Percentiles rank a stretch among this genome's conserved stretches.
These are phyloP conservation scores for Phytophthora sp. DNA, from an alignment of 352 stramenopile genomes.

Conservation along the genomic window DNA sequence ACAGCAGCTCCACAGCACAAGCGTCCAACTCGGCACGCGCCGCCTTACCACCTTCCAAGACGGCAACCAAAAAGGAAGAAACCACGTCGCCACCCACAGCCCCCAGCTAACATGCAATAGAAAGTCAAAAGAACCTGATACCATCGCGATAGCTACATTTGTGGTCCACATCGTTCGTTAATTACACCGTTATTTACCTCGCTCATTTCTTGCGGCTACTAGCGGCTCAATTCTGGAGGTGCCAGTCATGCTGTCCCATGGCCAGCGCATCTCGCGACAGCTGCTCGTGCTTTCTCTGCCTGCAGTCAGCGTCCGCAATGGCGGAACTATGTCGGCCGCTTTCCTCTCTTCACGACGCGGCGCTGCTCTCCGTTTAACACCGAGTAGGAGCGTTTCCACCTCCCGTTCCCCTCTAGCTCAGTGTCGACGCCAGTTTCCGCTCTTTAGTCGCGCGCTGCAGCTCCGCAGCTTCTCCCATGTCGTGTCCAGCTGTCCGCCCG, in stretches of 20 bases:
- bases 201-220: conserved; percentile 16
- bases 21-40: conserved; percentile 51
- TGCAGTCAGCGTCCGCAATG: conserved; percentile 1
- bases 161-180: conserved; percentile 24
- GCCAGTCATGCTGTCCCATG: conserved; percentile 28
- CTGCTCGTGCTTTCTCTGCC: conserved; percentile 32
- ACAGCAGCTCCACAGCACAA: conserved; percentile 46
- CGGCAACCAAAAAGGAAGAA: conserved; percentile 40
- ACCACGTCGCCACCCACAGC: conserved; percentile 36
- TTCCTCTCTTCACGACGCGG: conserved; percentile 7
- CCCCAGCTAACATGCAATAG: conserved; percentile 20
- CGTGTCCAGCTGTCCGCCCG: conserved; percentile 15
- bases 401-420: conserved; percentile 3
- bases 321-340: not conserved
- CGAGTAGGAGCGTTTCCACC: conserved; percentile 12
- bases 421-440: not conserved
- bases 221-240: conserved; percentile 35
- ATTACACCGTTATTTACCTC: not conserved
- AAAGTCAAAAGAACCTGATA: no score
- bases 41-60: conserved; percentile 40
- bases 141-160: conserved; percentile 24
- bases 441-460: conserved; percentile 9
- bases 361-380: conserved; percentile 8
- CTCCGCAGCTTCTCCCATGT: conserved; percentile 29
- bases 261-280: conserved; percentile 20